These are phyloP conservation scores for Plasmodium vinckei DNA, from an alignment of 169 alveolate genomes.

Conservation along the genomic window DNA sequence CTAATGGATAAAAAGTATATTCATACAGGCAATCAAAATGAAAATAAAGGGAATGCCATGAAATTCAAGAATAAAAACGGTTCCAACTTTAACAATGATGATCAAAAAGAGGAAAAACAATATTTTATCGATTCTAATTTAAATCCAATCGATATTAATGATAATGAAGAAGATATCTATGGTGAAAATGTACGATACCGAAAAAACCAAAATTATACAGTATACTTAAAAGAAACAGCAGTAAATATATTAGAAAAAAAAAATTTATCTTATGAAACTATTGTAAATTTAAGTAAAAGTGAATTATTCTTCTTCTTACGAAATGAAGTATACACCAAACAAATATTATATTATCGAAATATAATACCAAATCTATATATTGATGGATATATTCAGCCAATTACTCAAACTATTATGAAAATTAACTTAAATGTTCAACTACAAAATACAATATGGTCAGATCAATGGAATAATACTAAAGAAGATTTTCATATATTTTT, in stretches of 20 bases:
- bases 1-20: slow-evolving; percentile 26
- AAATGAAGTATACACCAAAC: slow-evolving; percentile 69
- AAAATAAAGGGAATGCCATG: not conserved
- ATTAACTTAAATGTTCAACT: slow-evolving; percentile 55
- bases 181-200: not conserved
- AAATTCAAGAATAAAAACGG: slow-evolving; percentile 4
- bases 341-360: slow-evolving; percentile 54
- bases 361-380: slow-evolving; percentile 51
- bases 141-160: too few relatives aligned
- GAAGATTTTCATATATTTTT: slow-evolving; percentile 88
- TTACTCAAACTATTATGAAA: slow-evolving; percentile 70
- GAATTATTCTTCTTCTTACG: slow-evolving; percentile 59
- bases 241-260: slow-evolving; percentile 64
- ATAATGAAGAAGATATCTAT: slow-evolving; percentile 1
- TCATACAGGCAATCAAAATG: not conserved
- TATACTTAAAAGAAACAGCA: slow-evolving; percentile 57
- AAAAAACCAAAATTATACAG: slow-evolving; percentile 52
- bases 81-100: slow-evolving; percentile 4
- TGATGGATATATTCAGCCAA: slow-evolving; percentile 69
- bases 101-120: slow-evolving; percentile 6
- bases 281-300: slow-evolving; percentile 36
- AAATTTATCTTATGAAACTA: slow-evolving; percentile 45
- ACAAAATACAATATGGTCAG: slow-evolving; percentile 62
- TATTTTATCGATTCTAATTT: too few relatives aligned
- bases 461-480: slow-evolving; percentile 54